Percentiles rank a stretch among this genome's conserved stretches.
phyloP scores from a whole-genome alignment of 495 filamentous ascomycete species.

The Podospora australis region DNA sequence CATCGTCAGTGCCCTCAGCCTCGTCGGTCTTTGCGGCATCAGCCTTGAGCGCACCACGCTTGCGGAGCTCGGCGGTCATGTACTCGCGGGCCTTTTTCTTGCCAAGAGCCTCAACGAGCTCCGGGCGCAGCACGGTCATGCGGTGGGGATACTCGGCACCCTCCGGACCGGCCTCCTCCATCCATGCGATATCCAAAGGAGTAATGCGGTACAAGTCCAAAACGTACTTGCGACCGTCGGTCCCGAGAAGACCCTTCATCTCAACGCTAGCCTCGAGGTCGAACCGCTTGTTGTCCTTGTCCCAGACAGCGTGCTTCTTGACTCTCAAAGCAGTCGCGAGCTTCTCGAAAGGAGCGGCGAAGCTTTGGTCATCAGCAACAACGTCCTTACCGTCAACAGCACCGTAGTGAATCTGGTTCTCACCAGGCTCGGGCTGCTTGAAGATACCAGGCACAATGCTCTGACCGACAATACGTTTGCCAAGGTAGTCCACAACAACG shows the following conservation, averaged over 20 bases:
- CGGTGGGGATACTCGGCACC: conserved; percentile 76
- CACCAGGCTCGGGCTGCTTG: conserved; percentile 93
- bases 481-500: conserved; percentile 93
- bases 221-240: conserved; percentile 94
- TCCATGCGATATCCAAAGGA: conserved; percentile 83
- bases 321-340: conserved; percentile 78
- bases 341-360: conserved; percentile 79
- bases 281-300: conserved; percentile 85
- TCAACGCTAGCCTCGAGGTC: conserved; percentile 94
- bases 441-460: conserved; percentile 99
- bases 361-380: conserved; percentile 80
- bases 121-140: conserved; percentile 86
- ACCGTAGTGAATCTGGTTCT: conserved; percentile 98
- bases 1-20: conserved; percentile 19
- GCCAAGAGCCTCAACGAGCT: conserved; percentile 80
- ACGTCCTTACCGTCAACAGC: conserved; percentile 96
- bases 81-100: conserved; percentile 82
- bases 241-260: conserved; percentile 96
- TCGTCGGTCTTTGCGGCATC: conserved; percentile 21
- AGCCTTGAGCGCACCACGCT: conserved; percentile 38
- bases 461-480: conserved; percentile 94
- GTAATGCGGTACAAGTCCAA: conserved; percentile 94
- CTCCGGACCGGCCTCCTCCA: conserved; percentile 57
- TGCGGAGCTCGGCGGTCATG: conserved; percentile 65
- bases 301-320: conserved; percentile 96